These are phyloP conservation scores for Amanita subjunquillea DNA, from an alignment of 768 basidiomycete species.

Conservation along the genomic window DNA sequence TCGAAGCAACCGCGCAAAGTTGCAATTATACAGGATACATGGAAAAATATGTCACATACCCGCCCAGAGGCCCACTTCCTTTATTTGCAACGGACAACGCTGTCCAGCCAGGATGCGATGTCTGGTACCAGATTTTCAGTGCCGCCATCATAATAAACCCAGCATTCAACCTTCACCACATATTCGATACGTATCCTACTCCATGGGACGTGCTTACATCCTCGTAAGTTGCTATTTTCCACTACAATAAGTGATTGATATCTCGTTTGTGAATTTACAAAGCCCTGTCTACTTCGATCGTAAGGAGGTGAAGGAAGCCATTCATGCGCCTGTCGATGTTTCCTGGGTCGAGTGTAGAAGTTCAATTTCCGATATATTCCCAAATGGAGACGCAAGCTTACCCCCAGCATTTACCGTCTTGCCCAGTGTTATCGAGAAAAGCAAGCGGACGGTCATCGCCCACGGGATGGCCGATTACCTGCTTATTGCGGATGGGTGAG, in stretches of 20 bases:
- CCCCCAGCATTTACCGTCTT: conserved; percentile 61
- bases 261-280: conserved; percentile 39
- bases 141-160: conserved; percentile 60
- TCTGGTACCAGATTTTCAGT: conserved; percentile 60
- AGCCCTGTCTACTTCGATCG: conserved; percentile 64
- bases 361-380: conserved; percentile 49
- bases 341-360: conserved; percentile 47
- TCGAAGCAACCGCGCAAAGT: conserved; percentile 37
- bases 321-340: conserved; percentile 57
- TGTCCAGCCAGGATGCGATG: conserved; percentile 44
- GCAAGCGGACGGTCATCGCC: conserved; percentile 51
- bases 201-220: conserved; percentile 76
- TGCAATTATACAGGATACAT: conserved; percentile 61
- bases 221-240: conserved; percentile 34
- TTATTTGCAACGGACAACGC: conserved; percentile 47
- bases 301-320: conserved; percentile 54
- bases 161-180: conserved; percentile 68
- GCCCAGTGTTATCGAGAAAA: conserved; percentile 71
- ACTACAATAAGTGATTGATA: too few species aligned
- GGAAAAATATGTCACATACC: conserved; percentile 55
- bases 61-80: conserved; percentile 55
- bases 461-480: conserved; percentile 70
- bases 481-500: conserved; percentile 65
- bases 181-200: conserved; percentile 67
- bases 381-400: conserved; percentile 45